These are phyloP conservation scores for Kwoniella europaea DNA, from an alignment of 768 basidiomycete genomes.

Conservation along the genomic window DNA sequence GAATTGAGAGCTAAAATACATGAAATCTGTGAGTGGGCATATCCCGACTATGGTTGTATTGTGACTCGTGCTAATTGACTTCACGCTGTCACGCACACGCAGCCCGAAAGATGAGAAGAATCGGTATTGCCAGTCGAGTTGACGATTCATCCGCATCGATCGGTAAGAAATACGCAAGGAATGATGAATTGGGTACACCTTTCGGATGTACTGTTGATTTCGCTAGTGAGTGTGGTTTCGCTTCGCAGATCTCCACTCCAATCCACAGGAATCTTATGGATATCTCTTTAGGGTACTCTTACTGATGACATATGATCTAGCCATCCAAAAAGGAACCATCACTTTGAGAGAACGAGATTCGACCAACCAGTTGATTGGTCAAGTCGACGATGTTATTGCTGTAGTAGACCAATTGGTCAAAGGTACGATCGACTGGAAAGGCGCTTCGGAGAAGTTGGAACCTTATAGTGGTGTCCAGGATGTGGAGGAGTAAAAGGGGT, in stretches of 20 bases:
- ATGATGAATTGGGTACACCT: constrained; percentile 97
- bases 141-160: constrained; percentile 95
- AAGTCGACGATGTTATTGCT: constrained; percentile 83
- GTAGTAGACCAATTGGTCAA: constrained; percentile 78
- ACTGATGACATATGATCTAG: constrained; percentile 60
- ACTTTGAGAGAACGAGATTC: constrained; percentile 85
- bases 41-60: no score
- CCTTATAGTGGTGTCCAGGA: constrained; percentile 90
- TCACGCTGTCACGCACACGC: constrained; percentile 3
- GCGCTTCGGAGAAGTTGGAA: constrained; percentile 72
- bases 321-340: constrained; percentile 88
- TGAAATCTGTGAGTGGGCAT: constrained; percentile 76
- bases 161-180: constrained; percentile 94
- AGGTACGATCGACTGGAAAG: constrained; percentile 76
- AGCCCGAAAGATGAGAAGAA: constrained; percentile 85
- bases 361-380: constrained; percentile 86
- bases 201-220: constrained; percentile 96
- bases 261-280: background rate
- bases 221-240: constrained; percentile 67
- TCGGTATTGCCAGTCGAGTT: constrained; percentile 88
- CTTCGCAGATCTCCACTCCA: background rate
- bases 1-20: constrained; percentile 81
- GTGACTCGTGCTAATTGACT: background rate
- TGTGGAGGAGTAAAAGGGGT: constrained; percentile 55
- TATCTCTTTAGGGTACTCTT: no score